Evolutionary conservation across 169 alveolate species (phyloP).

Genomic region (Cryptosporidium canis): DNA sequence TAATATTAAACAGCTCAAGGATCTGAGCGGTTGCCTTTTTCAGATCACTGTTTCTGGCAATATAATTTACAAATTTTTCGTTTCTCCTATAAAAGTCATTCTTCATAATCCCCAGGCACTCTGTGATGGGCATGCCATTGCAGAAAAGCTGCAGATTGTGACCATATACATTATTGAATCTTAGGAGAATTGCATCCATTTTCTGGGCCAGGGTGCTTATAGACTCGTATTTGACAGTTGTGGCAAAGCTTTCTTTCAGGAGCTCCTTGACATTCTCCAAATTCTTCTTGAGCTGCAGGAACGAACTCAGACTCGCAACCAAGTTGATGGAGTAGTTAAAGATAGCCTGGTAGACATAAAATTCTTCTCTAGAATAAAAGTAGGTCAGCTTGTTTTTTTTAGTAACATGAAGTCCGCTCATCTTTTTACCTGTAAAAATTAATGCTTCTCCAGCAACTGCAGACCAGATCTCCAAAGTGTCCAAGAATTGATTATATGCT

Average conservation of each 20-base stretch:
- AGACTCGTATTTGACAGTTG: not conserved
- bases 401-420: not conserved
- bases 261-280: slow-evolving; percentile 8
- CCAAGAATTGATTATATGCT: slow-evolving; percentile 6
- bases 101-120: slow-evolving; percentile 38
- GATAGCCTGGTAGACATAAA: slow-evolving; percentile 50
- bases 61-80: slow-evolving; percentile 1
- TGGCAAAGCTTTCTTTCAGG: slow-evolving; percentile 9
- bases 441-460: slow-evolving; percentile 63
- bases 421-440: slow-evolving; percentile 3
- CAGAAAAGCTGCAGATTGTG: not conserved
- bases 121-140: not conserved
- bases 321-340: not conserved
- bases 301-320: not conserved
- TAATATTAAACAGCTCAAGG: not conserved
- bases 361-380: slow-evolving; percentile 33
- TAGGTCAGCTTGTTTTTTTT: slow-evolving; percentile 1
- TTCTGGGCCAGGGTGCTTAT: not conserved
- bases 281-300: not conserved
- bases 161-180: not conserved
- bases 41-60: slow-evolving; percentile 22
- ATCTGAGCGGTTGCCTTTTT: slow-evolving; percentile 2
- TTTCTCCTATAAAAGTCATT: slow-evolving; percentile 63
- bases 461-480: slow-evolving; percentile 7
- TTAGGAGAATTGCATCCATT: not conserved